phyloP scores from a whole-genome alignment of 257 asterid genomes.

The Prunella vulgaris region DNA sequence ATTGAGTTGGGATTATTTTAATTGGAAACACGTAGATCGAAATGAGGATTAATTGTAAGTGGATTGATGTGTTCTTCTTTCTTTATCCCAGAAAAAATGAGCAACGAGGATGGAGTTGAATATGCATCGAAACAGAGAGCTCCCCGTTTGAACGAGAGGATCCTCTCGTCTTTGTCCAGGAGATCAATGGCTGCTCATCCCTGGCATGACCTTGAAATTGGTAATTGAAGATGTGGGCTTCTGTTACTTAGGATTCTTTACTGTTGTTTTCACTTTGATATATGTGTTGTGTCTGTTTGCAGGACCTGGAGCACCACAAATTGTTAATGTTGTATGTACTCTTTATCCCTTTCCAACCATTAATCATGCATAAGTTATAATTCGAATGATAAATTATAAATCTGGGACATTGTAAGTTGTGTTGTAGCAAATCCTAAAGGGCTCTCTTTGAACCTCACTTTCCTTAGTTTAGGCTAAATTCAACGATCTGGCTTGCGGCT shows the following conservation, averaged over 20 bases:
- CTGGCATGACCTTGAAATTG: slow-evolving; percentile 64
- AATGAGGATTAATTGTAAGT: not conserved
- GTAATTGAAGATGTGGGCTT: slow-evolving; percentile 13
- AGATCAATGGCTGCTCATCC: slow-evolving; percentile 64
- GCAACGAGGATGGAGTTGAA: slow-evolving; percentile 13
- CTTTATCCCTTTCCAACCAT: not conserved
- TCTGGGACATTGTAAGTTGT: not conserved
- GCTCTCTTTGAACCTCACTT: not conserved
- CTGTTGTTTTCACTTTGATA: not conserved
- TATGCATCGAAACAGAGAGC: slow-evolving; percentile 4
- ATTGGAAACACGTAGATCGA: not conserved
- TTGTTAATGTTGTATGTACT: slow-evolving; percentile 50
- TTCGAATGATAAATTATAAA: not conserved
- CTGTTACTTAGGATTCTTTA: not conserved
- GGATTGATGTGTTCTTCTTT: not conserved
- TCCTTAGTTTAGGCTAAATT: not conserved
- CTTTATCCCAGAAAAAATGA: slow-evolving; percentile 27
- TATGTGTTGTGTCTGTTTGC: slow-evolving; percentile 3
- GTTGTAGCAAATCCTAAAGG: not conserved
- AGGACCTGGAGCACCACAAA: slow-evolving; percentile 61
- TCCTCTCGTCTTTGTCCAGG: slow-evolving; percentile 51
- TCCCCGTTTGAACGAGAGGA: slow-evolving; percentile 49
- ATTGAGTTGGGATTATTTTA: not conserved
- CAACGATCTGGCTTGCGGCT: no score
- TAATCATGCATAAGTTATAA: not conserved